phyloP scores from a whole-genome alignment of 108 stramenopile genomes.

The Cyclotella cryptica region DNA sequence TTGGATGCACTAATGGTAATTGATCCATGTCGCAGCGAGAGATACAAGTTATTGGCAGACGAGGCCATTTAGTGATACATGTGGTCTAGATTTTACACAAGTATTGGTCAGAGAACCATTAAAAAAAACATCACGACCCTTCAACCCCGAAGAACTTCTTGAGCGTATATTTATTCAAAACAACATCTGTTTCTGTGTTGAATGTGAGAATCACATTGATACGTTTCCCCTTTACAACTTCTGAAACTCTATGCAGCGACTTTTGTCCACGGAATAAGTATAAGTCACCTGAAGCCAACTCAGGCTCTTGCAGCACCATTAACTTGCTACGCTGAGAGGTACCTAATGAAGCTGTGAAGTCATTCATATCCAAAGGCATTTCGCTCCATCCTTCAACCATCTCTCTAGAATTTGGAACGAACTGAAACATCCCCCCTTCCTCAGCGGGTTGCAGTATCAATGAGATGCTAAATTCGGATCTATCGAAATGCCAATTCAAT shows the following conservation, averaged over 20 bases:
- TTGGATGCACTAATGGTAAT: conserved; percentile 37
- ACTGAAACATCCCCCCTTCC: conserved; percentile 40
- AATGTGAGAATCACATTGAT: conserved; percentile 49
- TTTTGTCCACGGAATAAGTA: conserved; percentile 47
- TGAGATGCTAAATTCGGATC: conserved; percentile 45
- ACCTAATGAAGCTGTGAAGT: neutral
- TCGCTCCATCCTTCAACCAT: conserved; percentile 42
- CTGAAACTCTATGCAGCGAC: conserved; percentile 41
- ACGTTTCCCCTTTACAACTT: conserved; percentile 34
- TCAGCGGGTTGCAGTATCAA: conserved; percentile 38
- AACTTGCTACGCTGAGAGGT: neutral
- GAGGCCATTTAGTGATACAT: conserved; percentile 1
- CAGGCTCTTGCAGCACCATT: conserved; percentile 20
- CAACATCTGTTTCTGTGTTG: conserved; percentile 24
- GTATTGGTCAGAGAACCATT: neutral
- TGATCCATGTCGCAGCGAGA: conserved; percentile 46
- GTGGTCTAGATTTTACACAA: neutral
- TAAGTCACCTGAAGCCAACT: conserved; percentile 34
- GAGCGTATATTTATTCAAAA: conserved; percentile 34
- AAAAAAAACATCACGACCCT: neutral
- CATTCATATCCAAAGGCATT: conserved; percentile 18
- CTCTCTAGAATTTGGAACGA: conserved; percentile 31
- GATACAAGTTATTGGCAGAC: conserved; percentile 37
- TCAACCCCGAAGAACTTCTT: conserved; percentile 45
- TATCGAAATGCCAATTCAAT: conserved; percentile 42